Conservation (phyloP, 108 stramenopile genomes). For the Conticribra weissflogii region DNA sequence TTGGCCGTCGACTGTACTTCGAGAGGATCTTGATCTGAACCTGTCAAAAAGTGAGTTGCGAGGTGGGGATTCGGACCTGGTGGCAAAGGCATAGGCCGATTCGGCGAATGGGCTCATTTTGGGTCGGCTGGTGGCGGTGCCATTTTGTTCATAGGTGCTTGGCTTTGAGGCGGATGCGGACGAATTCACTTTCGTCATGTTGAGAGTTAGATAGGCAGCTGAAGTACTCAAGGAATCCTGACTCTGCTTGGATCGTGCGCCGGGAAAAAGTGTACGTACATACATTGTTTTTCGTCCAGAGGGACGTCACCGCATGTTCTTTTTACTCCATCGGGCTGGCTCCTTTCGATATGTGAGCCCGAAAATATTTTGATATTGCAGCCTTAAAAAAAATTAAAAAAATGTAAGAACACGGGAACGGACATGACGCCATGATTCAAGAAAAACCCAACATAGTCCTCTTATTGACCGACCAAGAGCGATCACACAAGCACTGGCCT, state of each 20-base stretch:
- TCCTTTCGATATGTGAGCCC: no score
- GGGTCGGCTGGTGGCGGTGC: background rate
- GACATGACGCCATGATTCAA: no score
- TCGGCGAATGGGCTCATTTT: slow-evolving; percentile 16
- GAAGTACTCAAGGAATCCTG: no score
- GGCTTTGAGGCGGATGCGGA: background rate
- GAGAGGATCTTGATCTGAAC: no score
- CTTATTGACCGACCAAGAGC: slow-evolving; percentile 71
- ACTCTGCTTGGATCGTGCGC: no score
- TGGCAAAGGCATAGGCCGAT: slow-evolving; percentile 16
- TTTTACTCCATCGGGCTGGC: no score
- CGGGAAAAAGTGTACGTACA: no score
- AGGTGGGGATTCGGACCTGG: background rate
- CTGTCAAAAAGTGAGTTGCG: slow-evolving; percentile 10
- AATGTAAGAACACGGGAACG: background rate
- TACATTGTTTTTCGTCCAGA: no score
- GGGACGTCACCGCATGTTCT: no score
- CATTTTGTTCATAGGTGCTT: background rate
- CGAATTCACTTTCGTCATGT: background rate
- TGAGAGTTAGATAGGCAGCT: no score
- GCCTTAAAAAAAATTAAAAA: background rate
- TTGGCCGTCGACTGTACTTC: background rate
- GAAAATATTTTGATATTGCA: no score
- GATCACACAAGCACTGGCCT: slow-evolving; percentile 58
- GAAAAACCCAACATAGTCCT: slow-evolving; percentile 55